Evolutionary conservation across 441 rosid genomes (phyloP).

Genomic region (Pelargonium citronellum): DNA sequence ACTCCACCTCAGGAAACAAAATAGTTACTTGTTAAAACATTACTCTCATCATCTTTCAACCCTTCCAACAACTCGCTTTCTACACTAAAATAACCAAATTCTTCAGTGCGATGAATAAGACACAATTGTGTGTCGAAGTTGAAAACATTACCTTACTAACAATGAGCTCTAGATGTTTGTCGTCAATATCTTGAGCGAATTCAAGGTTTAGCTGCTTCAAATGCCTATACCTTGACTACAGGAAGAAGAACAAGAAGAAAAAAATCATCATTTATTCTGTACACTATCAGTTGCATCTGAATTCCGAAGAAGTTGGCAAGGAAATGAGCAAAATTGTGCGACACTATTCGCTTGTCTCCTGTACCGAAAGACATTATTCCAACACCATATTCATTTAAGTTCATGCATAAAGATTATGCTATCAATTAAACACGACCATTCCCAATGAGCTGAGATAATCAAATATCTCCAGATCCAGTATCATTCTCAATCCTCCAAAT

Average conservation of each 20-base stretch:
- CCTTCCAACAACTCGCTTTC: not conserved
- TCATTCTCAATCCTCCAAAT: not conserved
- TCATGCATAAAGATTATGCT: too few relatives aligned
- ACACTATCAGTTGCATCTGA: not conserved
- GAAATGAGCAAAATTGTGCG: not conserved
- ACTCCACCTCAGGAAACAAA: too few relatives aligned
- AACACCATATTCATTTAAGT: too few relatives aligned
- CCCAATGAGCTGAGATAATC: not conserved
- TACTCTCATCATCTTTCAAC: not conserved
- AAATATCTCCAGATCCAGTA: not conserved
- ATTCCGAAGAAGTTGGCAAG: not conserved
- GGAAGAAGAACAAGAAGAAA: slow-evolving; percentile 11
- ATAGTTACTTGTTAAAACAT: too few relatives aligned
- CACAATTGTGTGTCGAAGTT: not conserved
- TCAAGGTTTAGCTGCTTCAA: slow-evolving; percentile 73
- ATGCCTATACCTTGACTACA: slow-evolving; percentile 64
- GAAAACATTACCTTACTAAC: slow-evolving; percentile 36
- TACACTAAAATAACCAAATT: not conserved
- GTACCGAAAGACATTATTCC: not conserved
- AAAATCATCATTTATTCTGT: not conserved
- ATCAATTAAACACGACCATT: too few relatives aligned
- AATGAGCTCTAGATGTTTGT: slow-evolving; percentile 54
- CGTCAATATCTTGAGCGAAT: slow-evolving; percentile 75
- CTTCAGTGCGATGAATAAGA: not conserved
- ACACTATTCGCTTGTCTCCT: not conserved